Percentiles rank a stretch among this genome's conserved stretches.
Conservation (phyloP, 1,139 yeast genomes). For the Yamadazyma blattariae region DNA sequence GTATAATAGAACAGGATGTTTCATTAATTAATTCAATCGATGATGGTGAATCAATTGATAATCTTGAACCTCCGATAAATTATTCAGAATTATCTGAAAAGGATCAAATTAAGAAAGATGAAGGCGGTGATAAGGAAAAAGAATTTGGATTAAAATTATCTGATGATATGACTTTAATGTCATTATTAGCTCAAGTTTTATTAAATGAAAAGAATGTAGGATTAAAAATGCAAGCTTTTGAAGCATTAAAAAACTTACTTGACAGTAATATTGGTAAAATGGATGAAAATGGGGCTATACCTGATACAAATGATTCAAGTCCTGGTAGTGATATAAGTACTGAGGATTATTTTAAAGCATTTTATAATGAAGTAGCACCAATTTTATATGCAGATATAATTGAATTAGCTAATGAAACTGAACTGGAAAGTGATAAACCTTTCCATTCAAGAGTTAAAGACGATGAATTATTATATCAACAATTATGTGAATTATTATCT, state of each 20-base stretch:
- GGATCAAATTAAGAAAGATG: background rate
- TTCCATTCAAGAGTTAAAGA: slow-evolving; percentile 13
- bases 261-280: slow-evolving; percentile 50
- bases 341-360: slow-evolving; percentile 53
- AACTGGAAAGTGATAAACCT: slow-evolving; percentile 10
- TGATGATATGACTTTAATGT: slow-evolving; percentile 61
- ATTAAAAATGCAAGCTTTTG: slow-evolving; percentile 76
- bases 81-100: slow-evolving; percentile 2
- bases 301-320: slow-evolving; percentile 26
- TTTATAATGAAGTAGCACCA: slow-evolving; percentile 63
- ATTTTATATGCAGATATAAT: slow-evolving; percentile 53
- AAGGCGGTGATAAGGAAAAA: slow-evolving; percentile 6
- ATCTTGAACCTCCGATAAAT: slow-evolving; percentile 28
- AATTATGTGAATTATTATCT: slow-evolving; percentile 65
- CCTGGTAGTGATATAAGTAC: slow-evolving; percentile 43
- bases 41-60: slow-evolving; percentile 35
- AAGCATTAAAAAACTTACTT: slow-evolving; percentile 71
- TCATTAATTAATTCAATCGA: slow-evolving; percentile 51
- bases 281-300: slow-evolving; percentile 18
- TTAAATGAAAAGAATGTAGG: slow-evolving; percentile 68
- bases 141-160: slow-evolving; percentile 35
- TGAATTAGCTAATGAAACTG: slow-evolving; percentile 16
- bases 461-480: slow-evolving; percentile 52
- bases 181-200: slow-evolving; percentile 59
- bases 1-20: slow-evolving; percentile 84